Base-by-base conservation (phyloP, 2,329 filamentous ascomycete species). In the Beauveria pseudobassiana region DNA sequence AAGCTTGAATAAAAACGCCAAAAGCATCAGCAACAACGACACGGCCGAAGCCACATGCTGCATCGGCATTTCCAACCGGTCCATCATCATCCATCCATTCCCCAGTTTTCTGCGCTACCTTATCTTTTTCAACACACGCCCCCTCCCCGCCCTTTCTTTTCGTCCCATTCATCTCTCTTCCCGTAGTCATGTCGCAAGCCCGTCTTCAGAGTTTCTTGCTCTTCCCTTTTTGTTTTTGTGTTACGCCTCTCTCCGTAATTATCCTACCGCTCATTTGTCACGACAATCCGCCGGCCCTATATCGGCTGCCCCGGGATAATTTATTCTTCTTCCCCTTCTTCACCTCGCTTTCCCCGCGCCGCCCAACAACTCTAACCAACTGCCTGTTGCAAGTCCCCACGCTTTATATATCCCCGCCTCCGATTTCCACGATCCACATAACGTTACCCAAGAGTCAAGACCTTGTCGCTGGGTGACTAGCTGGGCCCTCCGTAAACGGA, bases 211-310 rank as follows among this genome's bases (percentile, higher is more conserved):
- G 43, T n/a, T 43, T 43, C 16, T 43, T 18, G 6, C 14, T n/a
- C 30, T 43, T 43, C 16, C 18, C 40, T 18, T 42, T 42, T 42
- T 4, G 16, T 7, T n/a, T 28, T 42, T 18, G 10, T 50, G 45
- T 51, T 51, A 51, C 56, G 46, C 56, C 22, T 20, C 22, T 24
- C 38, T 60, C 57, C 57, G 58, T 60, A 60, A 60, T 53, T 34
- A 28, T 60, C 58, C 57, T 50, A 14, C 45, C 38, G 45, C 49
- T 60, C 49, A 60, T 60, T 60, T 60, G 58, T 18, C 58, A 62
- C 59, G 59, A 62, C 53, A 62, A 62, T 62, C 51, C 59, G 26
- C 59, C 59, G 59, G 59, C 52, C 59, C 59, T 62, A 62, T 57
- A 62, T 62, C 59, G 59, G 59, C 50, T 28, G 9, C 7, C 34